phyloP scores from a whole-genome alignment of 805 yeast species.

The Metschnikowia noctiluminum region DNA sequence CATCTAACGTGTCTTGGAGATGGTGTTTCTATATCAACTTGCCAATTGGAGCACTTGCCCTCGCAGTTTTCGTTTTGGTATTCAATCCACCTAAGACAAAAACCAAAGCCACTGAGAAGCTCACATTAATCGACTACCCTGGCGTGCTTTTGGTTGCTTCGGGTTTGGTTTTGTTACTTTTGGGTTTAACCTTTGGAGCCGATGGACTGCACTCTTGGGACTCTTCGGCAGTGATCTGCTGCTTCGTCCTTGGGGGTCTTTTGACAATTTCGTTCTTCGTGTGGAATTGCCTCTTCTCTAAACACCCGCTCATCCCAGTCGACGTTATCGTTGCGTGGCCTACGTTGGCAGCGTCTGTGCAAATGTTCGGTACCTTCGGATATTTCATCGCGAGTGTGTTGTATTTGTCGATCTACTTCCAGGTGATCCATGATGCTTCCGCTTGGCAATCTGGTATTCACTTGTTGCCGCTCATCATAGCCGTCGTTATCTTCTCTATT shows the following conservation, averaged over 20 bases:
- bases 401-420: conserved; percentile 48
- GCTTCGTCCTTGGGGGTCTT: conserved; percentile 23
- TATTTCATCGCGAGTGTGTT: conserved; percentile 19
- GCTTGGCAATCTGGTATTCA: conserved; percentile 47
- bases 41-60: conserved; percentile 24
- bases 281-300: conserved; percentile 20
- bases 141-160: conserved; percentile 20
- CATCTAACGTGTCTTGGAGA: conserved; percentile 25
- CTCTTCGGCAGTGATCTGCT: conserved; percentile 23
- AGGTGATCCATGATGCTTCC: conserved; percentile 39
- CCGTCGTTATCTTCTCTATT: conserved; percentile 37
- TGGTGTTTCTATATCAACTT: conserved; percentile 28
- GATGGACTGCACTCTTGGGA: conserved; percentile 20
- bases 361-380: conserved; percentile 17
- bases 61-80: conserved; percentile 15
- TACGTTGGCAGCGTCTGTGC: conserved; percentile 15
- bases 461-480: conserved; percentile 40
- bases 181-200: conserved; percentile 25
- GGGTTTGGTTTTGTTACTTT: conserved; percentile 22
- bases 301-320: conserved; percentile 19
- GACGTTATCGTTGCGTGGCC: conserved; percentile 15
- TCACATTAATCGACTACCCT: conserved; percentile 20
- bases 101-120: conserved; percentile 12
- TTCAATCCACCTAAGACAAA: conserved; percentile 22
- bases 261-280: conserved; percentile 15